These are phyloP conservation scores for Hymenoscyphus infarciens DNA, from an alignment of 2,329 filamentous ascomycete species.

Conservation along the genomic window DNA sequence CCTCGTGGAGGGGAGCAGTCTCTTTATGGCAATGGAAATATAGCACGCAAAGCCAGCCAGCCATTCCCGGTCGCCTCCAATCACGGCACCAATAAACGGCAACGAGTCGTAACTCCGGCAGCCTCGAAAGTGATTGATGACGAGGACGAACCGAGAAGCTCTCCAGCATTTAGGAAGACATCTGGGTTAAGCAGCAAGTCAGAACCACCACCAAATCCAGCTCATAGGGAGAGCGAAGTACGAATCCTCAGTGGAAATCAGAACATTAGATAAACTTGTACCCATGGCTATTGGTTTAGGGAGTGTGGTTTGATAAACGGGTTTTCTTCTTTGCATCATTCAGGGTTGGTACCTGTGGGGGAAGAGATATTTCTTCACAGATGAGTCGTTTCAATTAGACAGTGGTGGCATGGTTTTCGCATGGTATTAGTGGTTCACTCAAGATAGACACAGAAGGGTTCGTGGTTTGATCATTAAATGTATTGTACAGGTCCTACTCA, in stretches of 20 bases:
- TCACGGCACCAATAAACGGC: constrained; percentile 40
- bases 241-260: constrained; percentile 26
- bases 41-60: constrained; percentile 18
- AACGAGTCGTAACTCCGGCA: constrained; percentile 45
- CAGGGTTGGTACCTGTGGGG: background rate
- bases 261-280: constrained; percentile 20
- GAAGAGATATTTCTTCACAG: background rate
- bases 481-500: constrained; percentile 1
- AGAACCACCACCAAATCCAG: constrained; percentile 9
- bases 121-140: constrained; percentile 46
- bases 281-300: background rate
- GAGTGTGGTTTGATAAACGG: background rate
- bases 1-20: constrained; percentile 10
- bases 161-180: constrained; percentile 27
- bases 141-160: constrained; percentile 43
- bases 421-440: constrained; percentile 1
- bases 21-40: constrained; percentile 11
- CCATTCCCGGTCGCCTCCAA: constrained; percentile 13
- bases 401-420: background rate
- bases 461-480: constrained; percentile 1
- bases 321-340: background rate
- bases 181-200: constrained; percentile 21
- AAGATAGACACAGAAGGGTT: background rate
- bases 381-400: background rate
- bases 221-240: constrained; percentile 20